Base-by-base conservation (phyloP, 2,329 filamentous ascomycete species). In the Xylariaceae sp. region DNA sequence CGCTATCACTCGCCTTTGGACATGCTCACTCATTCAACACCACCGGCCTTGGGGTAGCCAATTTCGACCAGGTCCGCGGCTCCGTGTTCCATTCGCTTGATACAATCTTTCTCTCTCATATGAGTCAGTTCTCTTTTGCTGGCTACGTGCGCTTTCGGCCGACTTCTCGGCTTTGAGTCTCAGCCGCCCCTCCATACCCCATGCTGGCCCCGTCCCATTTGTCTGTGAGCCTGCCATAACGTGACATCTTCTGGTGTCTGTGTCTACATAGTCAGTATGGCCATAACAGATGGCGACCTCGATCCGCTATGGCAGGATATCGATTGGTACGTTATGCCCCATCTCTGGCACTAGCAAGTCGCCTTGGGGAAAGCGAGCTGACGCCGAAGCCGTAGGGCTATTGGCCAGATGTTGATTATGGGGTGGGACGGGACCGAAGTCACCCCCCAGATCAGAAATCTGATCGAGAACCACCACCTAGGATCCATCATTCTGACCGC, bases 361-460 rank as follows among this genome's bases (percentile, higher is more conserved):
- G 35, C 25, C 16, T 15, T 44, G 35, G 38, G 31, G 35, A 34
- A 43, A 43, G 30, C 35, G 14, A 7, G 35, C 51, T 57, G 44
- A 54, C 55, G 58, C 29, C 53, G 61, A 42, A 56, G 45, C 45
- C 38, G 40, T 51, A 80, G 76, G 70, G 74, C 75, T 40, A 78
- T 86, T 65, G 82, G 83, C 40, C 82, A 87, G 67, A 74, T 80
- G 66, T 70, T 87, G 58, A 81, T 84, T 58, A 85, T 88, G 80
- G 84, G 83, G 57, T 93, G 86, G 69, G 83, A 92, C 67, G 85
- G 85, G 40, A 86, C 82, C 35, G 75, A 83, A 56, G 80, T 92
- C 34, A 90, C 84, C 17, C 84, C 84, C 40, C 83, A 89, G 59
- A 88, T 92, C 55, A 77, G 76, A 45, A 80, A 76, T 48, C 72